These are phyloP conservation scores for Pleurotus cornucopiae DNA, from an alignment of 768 basidiomycete genomes.

Conservation along the genomic window DNA sequence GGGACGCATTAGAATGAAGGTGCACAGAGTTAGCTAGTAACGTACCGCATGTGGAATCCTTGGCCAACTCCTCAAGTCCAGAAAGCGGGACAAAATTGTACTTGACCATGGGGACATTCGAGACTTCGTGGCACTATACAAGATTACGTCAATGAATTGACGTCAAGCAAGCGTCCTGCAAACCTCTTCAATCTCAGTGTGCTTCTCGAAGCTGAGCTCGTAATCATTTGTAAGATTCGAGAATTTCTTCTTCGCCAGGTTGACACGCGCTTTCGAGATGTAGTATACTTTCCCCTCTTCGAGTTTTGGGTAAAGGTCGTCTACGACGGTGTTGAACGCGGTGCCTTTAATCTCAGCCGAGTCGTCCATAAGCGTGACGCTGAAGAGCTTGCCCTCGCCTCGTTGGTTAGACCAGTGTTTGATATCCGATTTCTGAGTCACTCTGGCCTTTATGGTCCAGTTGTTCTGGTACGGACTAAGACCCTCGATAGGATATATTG, in stretches of 20 bases:
- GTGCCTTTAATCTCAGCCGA: slow-evolving; percentile 90
- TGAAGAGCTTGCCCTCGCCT: slow-evolving; percentile 96
- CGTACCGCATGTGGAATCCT: slow-evolving; percentile 83
- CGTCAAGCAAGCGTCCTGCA: slow-evolving; percentile 11
- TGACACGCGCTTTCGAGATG: slow-evolving; percentile 86
- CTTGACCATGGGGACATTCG: slow-evolving; percentile 74
- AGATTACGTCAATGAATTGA: slow-evolving; percentile 2
- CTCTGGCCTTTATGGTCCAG: slow-evolving; percentile 97
- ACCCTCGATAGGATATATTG: slow-evolving; percentile 81
- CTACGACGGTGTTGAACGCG: slow-evolving; percentile 83
- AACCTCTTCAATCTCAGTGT: slow-evolving; percentile 85
- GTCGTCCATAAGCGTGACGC: slow-evolving; percentile 90
- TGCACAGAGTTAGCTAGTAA: not conserved
- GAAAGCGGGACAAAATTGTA: slow-evolving; percentile 76
- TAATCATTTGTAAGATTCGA: slow-evolving; percentile 88
- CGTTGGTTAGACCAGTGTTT: slow-evolving; percentile 83
- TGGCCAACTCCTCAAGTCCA: slow-evolving; percentile 56
- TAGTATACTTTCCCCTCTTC: slow-evolving; percentile 93
- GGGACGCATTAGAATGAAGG: slow-evolving; percentile 9
- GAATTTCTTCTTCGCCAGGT: slow-evolving; percentile 97
- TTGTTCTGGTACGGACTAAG: slow-evolving; percentile 97
- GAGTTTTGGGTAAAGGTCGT: slow-evolving; percentile 77
- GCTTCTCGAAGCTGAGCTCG: slow-evolving; percentile 81
- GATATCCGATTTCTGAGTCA: slow-evolving; percentile 86
- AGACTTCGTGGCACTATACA: slow-evolving; percentile 74